phyloP scores from a whole-genome alignment of 1,284 basidiomycete species.

The Fomitopsis schrenkii region DNA sequence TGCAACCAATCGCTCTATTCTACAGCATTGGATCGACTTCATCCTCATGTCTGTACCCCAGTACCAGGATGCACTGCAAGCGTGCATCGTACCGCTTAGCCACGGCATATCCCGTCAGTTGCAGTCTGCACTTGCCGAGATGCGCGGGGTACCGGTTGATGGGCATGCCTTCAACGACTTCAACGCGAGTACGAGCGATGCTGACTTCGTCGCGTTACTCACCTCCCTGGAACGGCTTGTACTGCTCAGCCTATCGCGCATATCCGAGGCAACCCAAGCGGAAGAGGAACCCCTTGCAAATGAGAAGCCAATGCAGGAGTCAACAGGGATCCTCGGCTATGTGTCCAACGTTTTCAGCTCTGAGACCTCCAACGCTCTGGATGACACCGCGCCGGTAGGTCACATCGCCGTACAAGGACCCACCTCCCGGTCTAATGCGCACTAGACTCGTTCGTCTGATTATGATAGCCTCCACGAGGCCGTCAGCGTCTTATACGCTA shows the following conservation, averaged over 20 bases:
- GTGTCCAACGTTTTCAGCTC: slow-evolving; percentile 78
- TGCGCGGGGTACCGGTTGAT: slow-evolving; percentile 39
- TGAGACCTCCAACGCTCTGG: slow-evolving; percentile 42
- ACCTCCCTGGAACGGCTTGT: slow-evolving; percentile 82
- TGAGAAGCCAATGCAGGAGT: slow-evolving; percentile 54
- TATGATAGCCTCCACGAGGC: slow-evolving; percentile 71
- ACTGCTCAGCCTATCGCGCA: slow-evolving; percentile 56
- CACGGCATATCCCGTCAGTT: slow-evolving; percentile 81
- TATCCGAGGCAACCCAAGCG: slow-evolving; percentile 41
- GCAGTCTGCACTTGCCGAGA: slow-evolving; percentile 52
- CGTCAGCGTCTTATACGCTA: slow-evolving; percentile 61
- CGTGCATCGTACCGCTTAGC: slow-evolving; percentile 73
- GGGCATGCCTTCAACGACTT: slow-evolving; percentile 36
- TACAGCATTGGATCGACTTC: slow-evolving; percentile 98
- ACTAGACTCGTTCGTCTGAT: slow-evolving; percentile 62
- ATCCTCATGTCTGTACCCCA: slow-evolving; percentile 86
- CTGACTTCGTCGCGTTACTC: slow-evolving; percentile 81
- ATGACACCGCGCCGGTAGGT: slow-evolving; percentile 58
- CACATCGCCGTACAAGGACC: neutral
- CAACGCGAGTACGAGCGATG: slow-evolving; percentile 60
- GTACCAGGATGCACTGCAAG: slow-evolving; percentile 67
- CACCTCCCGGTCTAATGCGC: neutral
- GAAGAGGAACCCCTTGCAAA: slow-evolving; percentile 53
- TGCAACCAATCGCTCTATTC: slow-evolving; percentile 67
- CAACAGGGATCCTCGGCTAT: slow-evolving; percentile 71